Percentiles rank a stretch among this genome's conserved stretches.
Conservation (phyloP, 208 protist species). For the Leptomonas pyrrhocoris region DNA sequence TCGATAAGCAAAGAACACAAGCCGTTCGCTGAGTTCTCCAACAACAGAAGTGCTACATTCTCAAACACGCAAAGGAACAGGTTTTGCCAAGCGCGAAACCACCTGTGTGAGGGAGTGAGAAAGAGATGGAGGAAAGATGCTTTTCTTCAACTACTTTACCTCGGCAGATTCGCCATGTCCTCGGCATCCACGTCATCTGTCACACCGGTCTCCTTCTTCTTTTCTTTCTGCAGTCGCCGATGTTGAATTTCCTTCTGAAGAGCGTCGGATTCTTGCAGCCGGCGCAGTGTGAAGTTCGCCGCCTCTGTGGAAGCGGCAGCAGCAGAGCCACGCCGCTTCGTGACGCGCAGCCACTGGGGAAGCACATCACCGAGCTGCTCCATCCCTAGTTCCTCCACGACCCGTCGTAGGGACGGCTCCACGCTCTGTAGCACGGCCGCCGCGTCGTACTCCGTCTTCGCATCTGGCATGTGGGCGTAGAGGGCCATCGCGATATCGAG, state of each 20-base stretch:
- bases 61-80: too few relatives aligned
- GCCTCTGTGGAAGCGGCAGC: not conserved
- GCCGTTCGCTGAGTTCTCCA: too few relatives aligned
- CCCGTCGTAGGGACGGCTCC: conserved; percentile 30
- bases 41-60: too few relatives aligned
- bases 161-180: conserved; percentile 11
- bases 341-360: conserved; percentile 63
- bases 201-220: not conserved
- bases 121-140: not conserved
- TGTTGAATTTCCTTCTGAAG: conserved; percentile 19
- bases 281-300: conserved; percentile 7
- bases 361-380: conserved; percentile 40
- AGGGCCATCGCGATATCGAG: conserved; percentile 63
- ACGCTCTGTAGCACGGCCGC: conserved; percentile 41
- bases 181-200: conserved; percentile 7
- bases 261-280: conserved; percentile 16
- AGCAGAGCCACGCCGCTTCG: not conserved
- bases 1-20: too few relatives aligned
- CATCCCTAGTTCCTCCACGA: conserved; percentile 48
- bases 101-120: too few relatives aligned
- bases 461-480: conserved; percentile 50
- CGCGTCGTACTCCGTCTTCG: conserved; percentile 22
- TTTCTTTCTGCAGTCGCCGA: not conserved
- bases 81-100: too few relatives aligned
- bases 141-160: not conserved